Evolutionary conservation across 2,329 filamentous ascomycete species (phyloP).

Genomic region (Sporothrix mexicana): DNA sequence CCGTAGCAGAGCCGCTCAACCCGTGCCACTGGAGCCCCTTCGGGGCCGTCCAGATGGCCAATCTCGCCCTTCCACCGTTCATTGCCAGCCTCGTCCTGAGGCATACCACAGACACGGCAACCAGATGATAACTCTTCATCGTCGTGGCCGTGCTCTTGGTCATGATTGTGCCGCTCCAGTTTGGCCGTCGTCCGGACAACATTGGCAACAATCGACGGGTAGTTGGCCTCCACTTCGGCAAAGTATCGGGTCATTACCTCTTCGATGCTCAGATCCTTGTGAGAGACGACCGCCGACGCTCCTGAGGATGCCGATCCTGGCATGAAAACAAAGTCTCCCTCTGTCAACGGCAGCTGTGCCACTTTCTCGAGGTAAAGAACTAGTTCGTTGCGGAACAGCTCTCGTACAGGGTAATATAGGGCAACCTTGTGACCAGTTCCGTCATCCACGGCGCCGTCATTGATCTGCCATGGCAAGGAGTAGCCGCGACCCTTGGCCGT

Average conservation of each 20-base stretch:
- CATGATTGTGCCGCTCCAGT: slow-evolving; percentile 56
- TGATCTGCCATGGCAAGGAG: slow-evolving; percentile 78
- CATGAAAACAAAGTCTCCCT: slow-evolving; percentile 49
- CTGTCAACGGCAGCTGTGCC: slow-evolving; percentile 50
- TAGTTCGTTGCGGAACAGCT: slow-evolving; percentile 83
- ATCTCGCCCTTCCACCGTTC: slow-evolving; percentile 67
- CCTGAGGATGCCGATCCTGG: slow-evolving; percentile 38
- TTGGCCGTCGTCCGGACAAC: slow-evolving; percentile 92
- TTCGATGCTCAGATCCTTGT: slow-evolving; percentile 85
- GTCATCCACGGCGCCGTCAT: slow-evolving; percentile 64
- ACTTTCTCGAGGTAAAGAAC: slow-evolving; percentile 65
- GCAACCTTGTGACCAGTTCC: slow-evolving; percentile 39
- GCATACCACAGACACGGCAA: slow-evolving; percentile 75
- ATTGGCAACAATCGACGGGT: slow-evolving; percentile 91
- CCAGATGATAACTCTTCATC: slow-evolving; percentile 28
- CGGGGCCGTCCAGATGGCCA: slow-evolving; percentile 51
- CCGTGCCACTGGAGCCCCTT: slow-evolving; percentile 39
- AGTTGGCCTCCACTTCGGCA: slow-evolving; percentile 79
- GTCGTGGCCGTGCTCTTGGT: background rate
- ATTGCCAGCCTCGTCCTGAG: slow-evolving; percentile 67
- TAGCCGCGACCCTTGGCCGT: slow-evolving; percentile 91
- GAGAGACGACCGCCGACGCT: slow-evolving; percentile 57
- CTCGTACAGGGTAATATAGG: slow-evolving; percentile 81
- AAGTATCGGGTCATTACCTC: slow-evolving; percentile 91
- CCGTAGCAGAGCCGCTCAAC: slow-evolving; percentile 69